phyloP scores from a whole-genome alignment of 163 green algal species.

The Smithsoniella earleae region DNA sequence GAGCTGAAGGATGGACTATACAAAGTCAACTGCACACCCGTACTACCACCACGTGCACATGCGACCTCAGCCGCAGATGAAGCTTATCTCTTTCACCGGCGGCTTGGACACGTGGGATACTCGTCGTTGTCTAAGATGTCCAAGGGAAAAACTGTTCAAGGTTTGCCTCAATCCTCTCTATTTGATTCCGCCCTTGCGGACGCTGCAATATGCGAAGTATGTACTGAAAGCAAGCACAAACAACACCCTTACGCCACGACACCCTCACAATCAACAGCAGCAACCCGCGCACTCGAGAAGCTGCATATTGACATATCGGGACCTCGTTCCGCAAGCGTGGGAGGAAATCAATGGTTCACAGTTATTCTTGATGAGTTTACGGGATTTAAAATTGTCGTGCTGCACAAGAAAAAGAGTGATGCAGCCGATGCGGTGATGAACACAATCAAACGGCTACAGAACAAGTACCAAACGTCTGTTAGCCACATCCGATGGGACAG shows the following conservation, averaged over 20 bases:
- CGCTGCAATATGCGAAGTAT: background rate
- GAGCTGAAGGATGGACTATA: background rate
- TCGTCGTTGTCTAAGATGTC: background rate
- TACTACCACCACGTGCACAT: background rate
- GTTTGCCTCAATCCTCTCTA: background rate
- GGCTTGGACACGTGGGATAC: background rate
- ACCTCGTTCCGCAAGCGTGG: background rate
- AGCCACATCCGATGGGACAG: background rate
- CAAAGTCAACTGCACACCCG: background rate
- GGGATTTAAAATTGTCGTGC: background rate
- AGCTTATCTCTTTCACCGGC: background rate
- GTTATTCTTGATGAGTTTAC: conserved; percentile 10
- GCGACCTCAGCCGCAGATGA: background rate
- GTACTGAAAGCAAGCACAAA: background rate
- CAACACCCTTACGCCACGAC: background rate
- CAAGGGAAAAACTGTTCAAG: background rate
- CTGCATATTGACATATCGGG: background rate
- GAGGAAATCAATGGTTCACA: background rate
- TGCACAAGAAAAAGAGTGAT: background rate
- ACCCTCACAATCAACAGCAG: background rate
- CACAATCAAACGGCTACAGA: background rate
- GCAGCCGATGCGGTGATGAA: background rate
- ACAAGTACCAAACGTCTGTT: background rate
- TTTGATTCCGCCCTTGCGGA: background rate
- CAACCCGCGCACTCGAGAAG: background rate